Evolutionary conservation across 257 asterid species (phyloP).

Genomic region (Solanum infundibuliforme): DNA sequence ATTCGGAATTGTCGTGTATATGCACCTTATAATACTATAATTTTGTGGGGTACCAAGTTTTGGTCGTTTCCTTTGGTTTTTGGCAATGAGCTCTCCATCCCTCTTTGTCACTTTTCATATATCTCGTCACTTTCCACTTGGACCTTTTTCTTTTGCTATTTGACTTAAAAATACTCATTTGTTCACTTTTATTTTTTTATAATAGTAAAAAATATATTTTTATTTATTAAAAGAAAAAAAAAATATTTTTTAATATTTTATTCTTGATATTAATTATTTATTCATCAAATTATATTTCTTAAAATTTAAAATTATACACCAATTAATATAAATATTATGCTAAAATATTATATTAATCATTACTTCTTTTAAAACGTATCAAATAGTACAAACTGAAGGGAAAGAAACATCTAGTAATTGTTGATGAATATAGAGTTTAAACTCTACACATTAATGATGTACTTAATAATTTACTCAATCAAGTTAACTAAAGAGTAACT

Average conservation of each 20-base stretch:
- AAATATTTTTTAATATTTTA: too few species aligned
- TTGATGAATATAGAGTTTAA: background rate
- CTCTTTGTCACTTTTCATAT: background rate
- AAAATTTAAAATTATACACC: background rate
- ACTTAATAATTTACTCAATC: background rate
- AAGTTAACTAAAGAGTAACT: background rate
- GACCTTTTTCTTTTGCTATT: background rate
- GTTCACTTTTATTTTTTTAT: background rate
- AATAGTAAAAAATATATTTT: too few species aligned
- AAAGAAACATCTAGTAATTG: background rate
- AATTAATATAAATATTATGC: too few species aligned
- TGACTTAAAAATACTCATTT: background rate
- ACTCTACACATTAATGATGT: background rate
- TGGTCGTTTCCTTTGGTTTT: background rate
- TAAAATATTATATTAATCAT: too few species aligned
- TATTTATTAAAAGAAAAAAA: too few species aligned
- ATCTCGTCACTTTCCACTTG: background rate
- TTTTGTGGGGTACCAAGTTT: background rate
- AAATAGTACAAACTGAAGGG: background rate
- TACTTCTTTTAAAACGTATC: too few species aligned
- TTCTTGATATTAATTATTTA: too few species aligned
- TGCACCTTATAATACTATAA: background rate
- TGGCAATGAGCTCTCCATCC: background rate
- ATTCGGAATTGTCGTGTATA: background rate
- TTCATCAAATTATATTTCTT: too few species aligned